phyloP scores from a whole-genome alignment of 2,329 filamentous ascomycete genomes.

The Reticulascus tulasneorum region DNA sequence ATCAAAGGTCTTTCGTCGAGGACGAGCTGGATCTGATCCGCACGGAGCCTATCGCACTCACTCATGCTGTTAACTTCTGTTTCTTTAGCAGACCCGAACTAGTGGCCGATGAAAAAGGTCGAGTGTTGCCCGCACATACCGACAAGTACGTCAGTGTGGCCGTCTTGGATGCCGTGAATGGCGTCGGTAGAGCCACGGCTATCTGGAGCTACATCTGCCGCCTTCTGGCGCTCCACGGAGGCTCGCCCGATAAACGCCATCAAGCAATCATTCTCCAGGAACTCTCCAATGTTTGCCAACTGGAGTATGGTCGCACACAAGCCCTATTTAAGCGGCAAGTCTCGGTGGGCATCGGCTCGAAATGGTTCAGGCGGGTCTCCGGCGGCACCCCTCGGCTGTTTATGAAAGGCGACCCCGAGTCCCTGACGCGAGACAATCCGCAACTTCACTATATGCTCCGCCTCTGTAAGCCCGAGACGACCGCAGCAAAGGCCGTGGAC shows the following conservation, averaged over 20 bases:
- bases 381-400: constrained; percentile 30
- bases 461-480: constrained; percentile 36
- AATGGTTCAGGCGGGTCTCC: constrained; percentile 38
- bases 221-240: constrained; percentile 29
- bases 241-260: constrained; percentile 22
- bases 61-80: constrained; percentile 27
- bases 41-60: constrained; percentile 26
- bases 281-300: constrained; percentile 38
- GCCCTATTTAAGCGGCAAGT: constrained; percentile 35
- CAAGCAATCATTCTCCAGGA: constrained; percentile 38
- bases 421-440: constrained; percentile 30
- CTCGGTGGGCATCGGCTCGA: constrained; percentile 27
- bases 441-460: constrained; percentile 40
- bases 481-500: constrained; percentile 26
- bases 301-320: constrained; percentile 37
- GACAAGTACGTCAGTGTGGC: constrained; percentile 38
- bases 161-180: constrained; percentile 37
- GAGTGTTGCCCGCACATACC: constrained; percentile 28
- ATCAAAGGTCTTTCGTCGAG: constrained; percentile 28
- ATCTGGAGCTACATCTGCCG: constrained; percentile 36
- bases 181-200: constrained; percentile 27
- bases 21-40: constrained; percentile 30
- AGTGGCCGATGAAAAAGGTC: constrained; percentile 40
- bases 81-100: constrained; percentile 39
- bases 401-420: constrained; percentile 37